Base-by-base conservation (phyloP, 1,284 basidiomycete genomes). In the Ceratobasidium papillatum region DNA sequence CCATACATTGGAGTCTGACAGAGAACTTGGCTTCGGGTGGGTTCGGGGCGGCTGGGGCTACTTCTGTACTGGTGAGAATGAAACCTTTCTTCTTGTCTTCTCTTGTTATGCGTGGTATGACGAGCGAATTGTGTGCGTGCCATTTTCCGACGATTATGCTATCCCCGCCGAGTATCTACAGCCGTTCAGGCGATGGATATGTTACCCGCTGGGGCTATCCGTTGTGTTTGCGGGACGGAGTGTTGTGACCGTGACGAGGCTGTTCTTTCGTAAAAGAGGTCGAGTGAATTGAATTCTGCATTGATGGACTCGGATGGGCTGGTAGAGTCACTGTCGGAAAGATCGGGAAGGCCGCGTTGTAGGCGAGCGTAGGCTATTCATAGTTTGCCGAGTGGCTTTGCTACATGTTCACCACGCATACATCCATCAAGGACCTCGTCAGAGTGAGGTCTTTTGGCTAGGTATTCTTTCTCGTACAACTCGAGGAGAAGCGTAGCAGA, bases 71-170 rank as follows among this genome's bases (percentile, higher is more conserved):
- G 51, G 25, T 32, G 3, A 30, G 27, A 27, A 22, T 32, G 30
- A 30, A 14, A 2, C 34, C 56, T 36, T 59, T 59, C 56, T 59
- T 38, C 56, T 51, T 51, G 56, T 7, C 32, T 59, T 59, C 56
- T 59, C 34, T 59, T 32, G 52, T 30, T 56, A 27, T 56, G 52
- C 52, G 52, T 56, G 52, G 52, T 56, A 17, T 30, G 52, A 14
- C 30, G 52, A 30, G 30, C 27, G 27, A 56, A 32, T 19, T 17
- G 25, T 30, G 11, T 56, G 3, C 30, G 27, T 30, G 25, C 7
- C 30, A 56, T 59, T 59, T 59, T 36, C 56, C 56, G 56, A 59
- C 11, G 56, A 59, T 59, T 59, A 36, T n/a, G 56, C 56, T 59
- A 59, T 59, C 56, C 56, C 56, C 56, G 56, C 56, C 56, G 56